phyloP scores from a whole-genome alignment of 2,329 filamentous ascomycete genomes.

The Aspergillus neoniger region DNA sequence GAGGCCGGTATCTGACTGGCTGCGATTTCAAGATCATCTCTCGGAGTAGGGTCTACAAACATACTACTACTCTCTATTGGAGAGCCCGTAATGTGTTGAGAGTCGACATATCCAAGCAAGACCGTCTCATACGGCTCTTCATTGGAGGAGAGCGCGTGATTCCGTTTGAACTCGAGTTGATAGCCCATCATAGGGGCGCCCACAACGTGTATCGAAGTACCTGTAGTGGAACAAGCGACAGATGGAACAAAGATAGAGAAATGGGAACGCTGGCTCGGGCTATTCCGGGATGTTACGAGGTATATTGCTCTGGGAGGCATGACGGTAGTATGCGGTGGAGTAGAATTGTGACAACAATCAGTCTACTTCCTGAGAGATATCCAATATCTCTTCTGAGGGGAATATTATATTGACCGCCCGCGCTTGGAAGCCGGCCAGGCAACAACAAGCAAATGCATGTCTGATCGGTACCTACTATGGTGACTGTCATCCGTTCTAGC shows the following conservation, averaged over 20 bases:
- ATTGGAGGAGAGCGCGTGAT: slow-evolving; percentile 21
- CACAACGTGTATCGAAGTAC: slow-evolving; percentile 35
- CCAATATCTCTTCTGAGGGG: not conserved
- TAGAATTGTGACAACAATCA: not conserved
- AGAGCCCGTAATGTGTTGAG: slow-evolving; percentile 24
- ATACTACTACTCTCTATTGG: not conserved
- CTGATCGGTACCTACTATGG: not conserved
- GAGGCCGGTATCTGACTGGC: slow-evolving; percentile 32
- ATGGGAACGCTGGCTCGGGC: slow-evolving; percentile 29
- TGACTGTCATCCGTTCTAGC: not conserved
- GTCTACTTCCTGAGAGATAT: not conserved
- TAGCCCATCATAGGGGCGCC: slow-evolving; percentile 37
- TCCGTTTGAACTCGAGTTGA: slow-evolving; percentile 33
- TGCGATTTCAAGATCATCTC: slow-evolving; percentile 28
- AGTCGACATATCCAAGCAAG: slow-evolving; percentile 27
- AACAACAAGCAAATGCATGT: not conserved
- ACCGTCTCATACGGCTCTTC: slow-evolving; percentile 14
- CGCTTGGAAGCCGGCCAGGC: not conserved
- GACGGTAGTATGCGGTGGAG: not conserved
- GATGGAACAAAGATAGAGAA: slow-evolving; percentile 35
- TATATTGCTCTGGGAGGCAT: slow-evolving; percentile 28
- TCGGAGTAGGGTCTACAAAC: slow-evolving; percentile 24
- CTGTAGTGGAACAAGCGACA: slow-evolving; percentile 14
- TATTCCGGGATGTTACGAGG: slow-evolving; percentile 28
- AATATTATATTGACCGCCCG: not conserved